phyloP scores from a whole-genome alignment of 257 asterid species.

The Lithospermum erythrorhizon region DNA sequence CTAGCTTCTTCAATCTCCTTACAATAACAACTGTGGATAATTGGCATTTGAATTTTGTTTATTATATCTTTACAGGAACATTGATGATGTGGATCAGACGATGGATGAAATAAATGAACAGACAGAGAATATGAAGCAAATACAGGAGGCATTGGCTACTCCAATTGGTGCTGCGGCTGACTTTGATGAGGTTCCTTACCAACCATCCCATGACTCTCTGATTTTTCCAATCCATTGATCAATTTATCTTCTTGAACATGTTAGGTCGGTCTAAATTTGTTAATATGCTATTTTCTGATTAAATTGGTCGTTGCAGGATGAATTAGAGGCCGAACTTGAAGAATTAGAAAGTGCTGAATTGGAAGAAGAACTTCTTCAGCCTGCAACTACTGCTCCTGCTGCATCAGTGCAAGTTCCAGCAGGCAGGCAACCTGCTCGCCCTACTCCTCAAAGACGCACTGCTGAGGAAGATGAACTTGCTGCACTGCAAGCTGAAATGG shows the following conservation, averaged over 20 bases:
- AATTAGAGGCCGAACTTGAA: slow-evolving; percentile 36
- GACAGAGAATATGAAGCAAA: slow-evolving; percentile 76
- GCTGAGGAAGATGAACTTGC: slow-evolving; percentile 31
- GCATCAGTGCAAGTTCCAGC: slow-evolving; percentile 24
- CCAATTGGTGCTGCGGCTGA: slow-evolving; percentile 65
- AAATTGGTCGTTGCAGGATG: slow-evolving; percentile 40
- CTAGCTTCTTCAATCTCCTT: not conserved
- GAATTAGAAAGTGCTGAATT: slow-evolving; percentile 26
- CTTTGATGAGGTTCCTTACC: slow-evolving; percentile 45
- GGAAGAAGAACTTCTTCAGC: slow-evolving; percentile 30
- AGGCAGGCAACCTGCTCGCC: slow-evolving; percentile 20
- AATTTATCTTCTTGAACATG: not conserved
- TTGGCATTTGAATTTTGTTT: not conserved
- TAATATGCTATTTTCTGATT: not conserved
- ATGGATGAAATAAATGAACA: slow-evolving; percentile 93
- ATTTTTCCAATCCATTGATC: not conserved
- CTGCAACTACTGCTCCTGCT: slow-evolving; percentile 26
- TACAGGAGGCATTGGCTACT: slow-evolving; percentile 72
- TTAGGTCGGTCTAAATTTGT: not conserved
- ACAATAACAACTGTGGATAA: not conserved
- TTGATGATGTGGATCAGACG: slow-evolving; percentile 88
- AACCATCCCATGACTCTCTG: not conserved
- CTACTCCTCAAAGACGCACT: slow-evolving; percentile 16
- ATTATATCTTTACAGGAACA: slow-evolving; percentile 35
- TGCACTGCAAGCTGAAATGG: slow-evolving; percentile 28